Evolutionary conservation across 805 yeast genomes (phyloP), one percentile per base, ranked within the genome.

Genomic region (Saturnispora hagleri): DNA sequence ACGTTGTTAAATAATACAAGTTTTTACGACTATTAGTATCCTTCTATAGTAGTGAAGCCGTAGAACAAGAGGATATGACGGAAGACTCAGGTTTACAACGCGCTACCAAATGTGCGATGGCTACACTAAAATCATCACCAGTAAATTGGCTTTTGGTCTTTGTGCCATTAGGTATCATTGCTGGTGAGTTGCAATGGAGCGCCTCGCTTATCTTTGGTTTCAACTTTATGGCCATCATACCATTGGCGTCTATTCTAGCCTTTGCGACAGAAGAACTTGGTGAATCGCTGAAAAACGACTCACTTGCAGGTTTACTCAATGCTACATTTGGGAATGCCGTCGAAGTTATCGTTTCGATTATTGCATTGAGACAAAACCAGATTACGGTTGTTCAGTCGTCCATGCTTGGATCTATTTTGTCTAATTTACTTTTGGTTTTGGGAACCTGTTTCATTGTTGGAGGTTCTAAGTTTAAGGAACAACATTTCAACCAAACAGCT

Each of bases 281-380:
- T 43, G 86, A 80, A 53, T 82, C 85, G 57, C 89, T 89, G 34
- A 62, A 65, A 47, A 97, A 98, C 54, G 86, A 89, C 62, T 90
- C 97, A 9, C 58, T 91, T 24, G 98, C 99, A 13, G 98, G 98
- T 0, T 74, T 93, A 57, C 74, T 93, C 62, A 93, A 93, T 69
- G 99, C 99, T 2, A 90, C 98, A 9, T 88, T 93, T 66, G 99
- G 99, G 53, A 93, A 93, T 67, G 98, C 98, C 2, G 97, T 93
- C 22, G 99, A 93, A 71, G 80, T 93, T 54, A 93, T 93, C 67
- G 98, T 93, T 35, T 86, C 96, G 1, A 73, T 93, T 27, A 89
- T 93, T 59, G 99, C 99, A 1, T 74, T 93, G 61, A 74, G 71
- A 58, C 84, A 86, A 43, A 86, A 88, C 58, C 97, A 93, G 69